Evolutionary conservation across 768 basidiomycete genomes (phyloP).

Genomic region (Agaricus sinodeliciosus): DNA sequence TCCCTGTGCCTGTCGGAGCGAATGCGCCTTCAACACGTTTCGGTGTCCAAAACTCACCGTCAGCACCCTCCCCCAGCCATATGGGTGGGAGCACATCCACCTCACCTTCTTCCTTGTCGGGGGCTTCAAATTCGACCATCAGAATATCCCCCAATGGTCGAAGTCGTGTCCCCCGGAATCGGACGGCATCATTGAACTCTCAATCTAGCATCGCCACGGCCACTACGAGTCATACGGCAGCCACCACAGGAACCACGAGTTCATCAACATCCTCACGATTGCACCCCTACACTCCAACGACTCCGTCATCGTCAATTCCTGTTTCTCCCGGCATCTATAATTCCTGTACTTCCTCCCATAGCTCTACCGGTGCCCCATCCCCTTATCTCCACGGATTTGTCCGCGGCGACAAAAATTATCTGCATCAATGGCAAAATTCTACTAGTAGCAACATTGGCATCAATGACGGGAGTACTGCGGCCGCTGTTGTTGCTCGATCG

Average conservation of each 20-base stretch:
- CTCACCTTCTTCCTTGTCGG: background rate
- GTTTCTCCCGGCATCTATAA: background rate
- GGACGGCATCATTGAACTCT: slow-evolving; percentile 6
- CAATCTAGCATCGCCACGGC: slow-evolving; percentile 6
- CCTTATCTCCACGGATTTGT: slow-evolving; percentile 8
- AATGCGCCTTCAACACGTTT: background rate
- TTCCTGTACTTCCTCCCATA: slow-evolving; percentile 4
- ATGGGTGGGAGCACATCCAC: background rate
- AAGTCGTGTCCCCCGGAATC: slow-evolving; percentile 1
- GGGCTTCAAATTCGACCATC: slow-evolving; percentile 2
- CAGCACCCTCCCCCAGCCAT: background rate
- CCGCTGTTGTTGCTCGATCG: slow-evolving; percentile 4
- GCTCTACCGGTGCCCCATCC: background rate
- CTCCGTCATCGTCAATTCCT: background rate
- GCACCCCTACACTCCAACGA: slow-evolving; percentile 3
- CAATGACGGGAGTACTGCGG: slow-evolving; percentile 3
- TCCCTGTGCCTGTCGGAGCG: slow-evolving; percentile 4
- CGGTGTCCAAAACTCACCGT: background rate
- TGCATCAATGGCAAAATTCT: slow-evolving; percentile 4
- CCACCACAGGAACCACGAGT: slow-evolving; percentile 4
- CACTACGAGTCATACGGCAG: slow-evolving; percentile 7
- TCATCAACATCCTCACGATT: slow-evolving; percentile 4
- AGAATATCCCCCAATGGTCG: background rate
- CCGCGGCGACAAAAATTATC: background rate
- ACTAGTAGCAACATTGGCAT: slow-evolving; percentile 4